phyloP scores from a whole-genome alignment of 164 flowering plant genomes.

The Pachysandra terminalis region DNA sequence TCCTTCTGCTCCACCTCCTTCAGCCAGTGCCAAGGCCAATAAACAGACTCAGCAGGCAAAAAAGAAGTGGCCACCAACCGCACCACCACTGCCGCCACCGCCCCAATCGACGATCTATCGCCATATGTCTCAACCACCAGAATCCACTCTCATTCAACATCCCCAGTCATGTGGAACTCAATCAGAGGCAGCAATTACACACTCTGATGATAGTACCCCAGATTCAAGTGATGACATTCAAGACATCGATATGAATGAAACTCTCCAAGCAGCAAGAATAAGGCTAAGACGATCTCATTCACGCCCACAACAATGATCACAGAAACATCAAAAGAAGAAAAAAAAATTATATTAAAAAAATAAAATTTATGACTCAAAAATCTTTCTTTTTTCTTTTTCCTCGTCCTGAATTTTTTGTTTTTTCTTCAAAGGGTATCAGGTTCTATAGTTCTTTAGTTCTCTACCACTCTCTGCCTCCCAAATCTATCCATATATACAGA shows the following conservation, averaged over 20 bases:
- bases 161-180: not conserved
- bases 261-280: slow-evolving; percentile 6
- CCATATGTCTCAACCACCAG: not conserved
- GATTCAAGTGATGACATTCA: not conserved
- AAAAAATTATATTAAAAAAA: not conserved
- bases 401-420: not conserved
- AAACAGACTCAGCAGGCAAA: slow-evolving; percentile 7
- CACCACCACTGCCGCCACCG: slow-evolving; percentile 11
- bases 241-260: not conserved
- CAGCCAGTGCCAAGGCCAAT: slow-evolving; percentile 4
- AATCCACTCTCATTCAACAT: not conserved
- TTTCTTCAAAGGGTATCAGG: not conserved
- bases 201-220: no score
- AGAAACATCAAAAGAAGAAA: not conserved
- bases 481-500: not conserved
- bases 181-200: not conserved
- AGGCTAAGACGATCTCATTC: slow-evolving; percentile 8
- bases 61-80: slow-evolving; percentile 15
- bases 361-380: not conserved
- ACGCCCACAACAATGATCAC: slow-evolving; percentile 8
- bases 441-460: not conserved
- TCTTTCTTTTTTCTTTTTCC: not conserved
- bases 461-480: not conserved
- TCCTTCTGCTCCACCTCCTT: slow-evolving; percentile 19
- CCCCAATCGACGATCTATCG: not conserved